phyloP scores from a whole-genome alignment of 352 stramenopile species.

The Pythium plurisporium region DNA sequence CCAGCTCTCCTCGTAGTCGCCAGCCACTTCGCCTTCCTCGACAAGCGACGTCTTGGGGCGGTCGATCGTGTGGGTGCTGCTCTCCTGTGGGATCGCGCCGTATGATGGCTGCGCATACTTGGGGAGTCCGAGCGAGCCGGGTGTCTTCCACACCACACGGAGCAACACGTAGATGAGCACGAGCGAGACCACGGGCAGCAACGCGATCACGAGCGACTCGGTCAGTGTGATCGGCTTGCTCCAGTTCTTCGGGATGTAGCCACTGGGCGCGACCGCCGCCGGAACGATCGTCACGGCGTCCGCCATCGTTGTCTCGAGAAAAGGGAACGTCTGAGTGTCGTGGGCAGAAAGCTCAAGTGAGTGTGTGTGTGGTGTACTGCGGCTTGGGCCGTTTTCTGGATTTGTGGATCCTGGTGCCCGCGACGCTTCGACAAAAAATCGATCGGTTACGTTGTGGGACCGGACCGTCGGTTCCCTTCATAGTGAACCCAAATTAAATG shows the following conservation, averaged over 20 bases:
- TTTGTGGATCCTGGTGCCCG: not conserved
- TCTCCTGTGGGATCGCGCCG: slow-evolving; percentile 33
- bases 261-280: not conserved
- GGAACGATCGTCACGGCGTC: not conserved
- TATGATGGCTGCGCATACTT: slow-evolving; percentile 39
- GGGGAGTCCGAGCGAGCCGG: slow-evolving; percentile 33
- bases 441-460: slow-evolving; percentile 8
- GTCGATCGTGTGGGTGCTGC: slow-evolving; percentile 28
- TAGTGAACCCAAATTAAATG: slow-evolving; percentile 5
- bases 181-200: slow-evolving; percentile 46
- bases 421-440: slow-evolving; percentile 2
- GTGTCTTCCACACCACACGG: slow-evolving; percentile 62
- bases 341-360: not conserved
- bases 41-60: slow-evolving; percentile 50
- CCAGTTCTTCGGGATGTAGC: slow-evolving; percentile 28
- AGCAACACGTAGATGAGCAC: slow-evolving; percentile 62
- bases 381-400: not conserved
- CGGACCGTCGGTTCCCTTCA: not conserved
- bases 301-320: slow-evolving; percentile 5
- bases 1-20: slow-evolving; percentile 56
- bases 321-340: not conserved
- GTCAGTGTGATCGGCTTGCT: slow-evolving; percentile 28
- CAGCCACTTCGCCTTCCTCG: slow-evolving; percentile 53
- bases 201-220: slow-evolving; percentile 33
- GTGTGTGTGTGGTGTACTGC: not conserved